Base-by-base conservation (phyloP, 1,284 basidiomycete genomes). In the Sparassis latifolia region DNA sequence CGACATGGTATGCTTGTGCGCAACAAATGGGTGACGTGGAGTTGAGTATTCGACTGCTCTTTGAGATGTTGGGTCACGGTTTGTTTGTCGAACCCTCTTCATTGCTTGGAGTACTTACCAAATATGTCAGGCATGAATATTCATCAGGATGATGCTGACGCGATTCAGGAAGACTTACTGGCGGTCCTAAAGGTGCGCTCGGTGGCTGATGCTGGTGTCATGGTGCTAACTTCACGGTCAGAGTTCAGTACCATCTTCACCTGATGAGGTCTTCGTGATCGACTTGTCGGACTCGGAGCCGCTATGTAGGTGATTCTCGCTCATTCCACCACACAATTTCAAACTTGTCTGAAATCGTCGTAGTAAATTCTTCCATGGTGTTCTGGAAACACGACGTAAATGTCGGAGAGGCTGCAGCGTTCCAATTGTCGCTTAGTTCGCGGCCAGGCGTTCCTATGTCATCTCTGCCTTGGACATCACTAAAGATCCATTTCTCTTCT, bases 61-160 rank as follows among this genome's bases (percentile, higher is more conserved):
- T 93, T n/a, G 89, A 94, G 65, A 85, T 92, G 80, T 70, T 94
- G 49, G 80, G 79, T 9, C 79, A 87, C 59, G 83, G 89, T 88
- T 49, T 53, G 74, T 56, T n/a, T 33, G n/a, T 4, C 9, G 10
- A 2, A 28, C 4, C 2, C 6, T 5, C 38, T 32, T 27, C 3
- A 32, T 5, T 35, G n/a, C 9, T 9, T 42, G 27, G 10, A 6
- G 9, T 27, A 27, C 27, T 10, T 9, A 12, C 6, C 6, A 27
- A 27, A 27, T 33, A 12, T 20, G 27, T 4, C 39, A 63, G 68
- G 65, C 41, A 29, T 58, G 5, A 51, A 48, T 12, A 66, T 59
- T 5, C 70, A 72, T 39, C 62, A 66, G 7, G 78, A 80, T 27
- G 78, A 78, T 41, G 69, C 71, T 1, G 72, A 66, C 29, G 66